Evolutionary conservation across 345 rosid genomes (phyloP), one percentile per base, ranked within the genome.

Genomic region (Citrus inodora): DNA sequence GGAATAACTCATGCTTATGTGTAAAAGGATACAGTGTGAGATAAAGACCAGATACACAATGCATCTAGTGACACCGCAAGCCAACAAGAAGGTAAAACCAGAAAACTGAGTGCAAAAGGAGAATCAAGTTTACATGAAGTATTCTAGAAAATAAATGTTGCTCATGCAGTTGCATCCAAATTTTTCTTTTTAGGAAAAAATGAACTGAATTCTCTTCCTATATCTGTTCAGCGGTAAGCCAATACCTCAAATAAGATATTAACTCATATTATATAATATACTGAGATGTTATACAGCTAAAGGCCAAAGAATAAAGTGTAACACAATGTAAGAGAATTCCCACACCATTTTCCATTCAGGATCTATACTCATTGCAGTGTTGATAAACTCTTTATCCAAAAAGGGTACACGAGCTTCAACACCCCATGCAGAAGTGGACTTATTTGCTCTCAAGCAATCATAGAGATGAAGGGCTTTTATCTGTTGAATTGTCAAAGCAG

Each of bases 401-500:
- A 93, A 93, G 82, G 97, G 97, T 46, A 93, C 95, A 82, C 97
- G 95, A 83, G 95, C 97, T 87, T 93, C 95, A 81, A 93, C 84
- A 78, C 97, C 97, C 97, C 97, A 93, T 67, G 97, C 95, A 46
- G 95, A 91, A 76, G 97, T 91, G 22, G 97, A 82, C 77, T 93
- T 93, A 74, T 93, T 93, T 67, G 97, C 97, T 82, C 97, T 91
- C 86, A 92, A 86, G 88, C 95, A 93, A 78, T 93, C 97, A 84
- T 93, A 93, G 75, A 91, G 92, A 83, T 93, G 92, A 81, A 93
- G 97, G 71, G 92, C 89, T 81, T 93, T 93, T 76, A 93, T 90
- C 97, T 93, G 90, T 82, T 68, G 38, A 63, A 82, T 71, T 28
- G 80, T 66, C 71, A 80, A 40, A 74, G 32, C 22, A 55, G 55